These are phyloP conservation scores for Eucalyptus urophylla DNA, from an alignment of 345 rosid genomes.

Conservation along the genomic window DNA sequence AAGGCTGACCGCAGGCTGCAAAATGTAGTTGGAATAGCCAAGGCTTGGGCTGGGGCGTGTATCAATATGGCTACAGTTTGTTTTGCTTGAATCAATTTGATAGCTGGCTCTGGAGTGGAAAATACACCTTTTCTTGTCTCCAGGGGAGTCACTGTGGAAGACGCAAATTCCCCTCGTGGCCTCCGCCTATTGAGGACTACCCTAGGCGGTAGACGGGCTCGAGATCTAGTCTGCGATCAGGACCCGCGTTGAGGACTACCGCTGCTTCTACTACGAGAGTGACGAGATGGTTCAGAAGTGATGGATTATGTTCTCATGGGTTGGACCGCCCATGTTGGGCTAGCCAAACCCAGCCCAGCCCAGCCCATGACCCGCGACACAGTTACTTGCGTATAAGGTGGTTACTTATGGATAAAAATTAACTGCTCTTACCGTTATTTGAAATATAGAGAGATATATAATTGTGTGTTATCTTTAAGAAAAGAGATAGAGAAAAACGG, in stretches of 20 bases:
- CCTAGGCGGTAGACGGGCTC: conserved; percentile 28
- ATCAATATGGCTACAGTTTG: not conserved
- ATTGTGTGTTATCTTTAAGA: no score
- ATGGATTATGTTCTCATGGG: not conserved
- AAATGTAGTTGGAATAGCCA: no score
- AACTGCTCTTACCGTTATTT: no score
- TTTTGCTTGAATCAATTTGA: not conserved
- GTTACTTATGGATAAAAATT: no score
- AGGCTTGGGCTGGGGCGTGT: no score
- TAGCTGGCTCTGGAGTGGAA: not conserved
- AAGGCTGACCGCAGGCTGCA: no score
- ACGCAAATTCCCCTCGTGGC: not conserved
- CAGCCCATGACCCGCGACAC: not conserved
- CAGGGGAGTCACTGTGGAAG: not conserved
- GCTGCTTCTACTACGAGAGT: conserved; percentile 5
- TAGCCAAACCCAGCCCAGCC: not conserved
- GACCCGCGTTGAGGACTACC: conserved; percentile 14
- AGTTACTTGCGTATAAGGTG: no score
- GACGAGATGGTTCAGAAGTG: conserved; percentile 1
- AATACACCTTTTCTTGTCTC: not conserved
- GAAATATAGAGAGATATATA: no score
- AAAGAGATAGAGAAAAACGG: no score
- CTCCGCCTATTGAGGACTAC: not conserved
- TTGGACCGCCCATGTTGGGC: not conserved
- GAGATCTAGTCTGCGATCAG: conserved; percentile 17